Conservation (phyloP, 140 eudicot genomes). For the Flaveria floridana region DNA sequence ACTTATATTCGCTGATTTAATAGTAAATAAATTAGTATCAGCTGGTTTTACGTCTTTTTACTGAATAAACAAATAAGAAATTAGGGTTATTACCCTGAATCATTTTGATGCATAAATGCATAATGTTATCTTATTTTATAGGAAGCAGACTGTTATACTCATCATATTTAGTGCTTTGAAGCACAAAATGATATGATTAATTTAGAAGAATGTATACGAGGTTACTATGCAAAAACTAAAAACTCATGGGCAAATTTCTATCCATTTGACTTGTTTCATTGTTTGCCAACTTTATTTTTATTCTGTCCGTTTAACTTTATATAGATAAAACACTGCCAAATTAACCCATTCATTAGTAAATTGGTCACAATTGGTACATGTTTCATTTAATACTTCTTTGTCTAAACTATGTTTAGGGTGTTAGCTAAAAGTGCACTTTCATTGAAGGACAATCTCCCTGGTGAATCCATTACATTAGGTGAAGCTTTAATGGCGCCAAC, state of each 20-base stretch:
- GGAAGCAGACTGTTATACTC: neutral
- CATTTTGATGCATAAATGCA: neutral
- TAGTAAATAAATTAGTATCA: neutral
- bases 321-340: neutral
- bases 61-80: neutral
- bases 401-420: slow-evolving; percentile 47
- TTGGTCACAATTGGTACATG: neutral
- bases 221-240: neutral
- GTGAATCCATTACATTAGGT: slow-evolving; percentile 54
- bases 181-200: neutral
- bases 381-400: neutral
- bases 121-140: neutral
- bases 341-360: neutral
- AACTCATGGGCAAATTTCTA: neutral
- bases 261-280: neutral
- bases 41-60: neutral
- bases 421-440: slow-evolving; percentile 67
- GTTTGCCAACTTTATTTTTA: too few relatives aligned
- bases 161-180: neutral
- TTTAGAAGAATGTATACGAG: neutral
- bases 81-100: neutral
- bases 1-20: neutral
- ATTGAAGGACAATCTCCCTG: slow-evolving; percentile 73
- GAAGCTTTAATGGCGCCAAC: slow-evolving; percentile 97
- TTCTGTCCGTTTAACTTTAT: neutral